These are phyloP conservation scores for Infundibulicybe gibba DNA, from an alignment of 768 basidiomycete species.

Conservation along the genomic window DNA sequence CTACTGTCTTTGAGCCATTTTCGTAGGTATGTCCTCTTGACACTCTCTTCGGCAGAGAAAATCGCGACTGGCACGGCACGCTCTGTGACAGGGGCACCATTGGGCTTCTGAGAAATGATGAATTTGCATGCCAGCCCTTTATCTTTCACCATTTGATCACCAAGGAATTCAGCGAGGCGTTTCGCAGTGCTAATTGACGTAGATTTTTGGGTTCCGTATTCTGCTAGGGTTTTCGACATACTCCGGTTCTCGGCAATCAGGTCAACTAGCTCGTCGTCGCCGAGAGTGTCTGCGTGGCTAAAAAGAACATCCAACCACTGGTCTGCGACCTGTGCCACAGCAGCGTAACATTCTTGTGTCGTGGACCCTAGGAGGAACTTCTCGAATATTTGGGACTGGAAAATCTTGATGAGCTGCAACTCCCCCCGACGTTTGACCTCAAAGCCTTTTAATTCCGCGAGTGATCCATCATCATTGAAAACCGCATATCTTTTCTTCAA, in stretches of 20 bases:
- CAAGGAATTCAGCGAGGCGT: conserved; percentile 94
- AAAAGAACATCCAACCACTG: conserved; percentile 97
- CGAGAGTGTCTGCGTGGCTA: conserved; percentile 77
- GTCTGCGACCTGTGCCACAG: conserved; percentile 90
- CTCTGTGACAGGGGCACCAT: conserved; percentile 94
- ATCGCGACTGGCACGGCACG: conserved; percentile 96
- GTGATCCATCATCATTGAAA: conserved; percentile 94
- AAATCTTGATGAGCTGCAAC: conserved; percentile 97
- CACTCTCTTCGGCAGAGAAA: conserved; percentile 90
- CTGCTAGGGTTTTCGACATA: conserved; percentile 95
- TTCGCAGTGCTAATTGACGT: conserved; percentile 97
- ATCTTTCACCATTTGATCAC: conserved; percentile 99
- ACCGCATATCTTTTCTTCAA: conserved; percentile 99
- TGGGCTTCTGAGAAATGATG: conserved; percentile 93
- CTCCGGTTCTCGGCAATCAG: conserved; percentile 98
- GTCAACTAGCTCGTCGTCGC: conserved; percentile 91
- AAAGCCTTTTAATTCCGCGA: conserved; percentile 99
- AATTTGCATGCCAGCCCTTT: conserved; percentile 99
- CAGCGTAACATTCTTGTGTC: conserved; percentile 92
- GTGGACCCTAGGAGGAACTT: conserved; percentile 93
- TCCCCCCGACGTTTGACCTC: conserved; percentile 98
- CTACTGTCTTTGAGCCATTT: conserved; percentile 97
- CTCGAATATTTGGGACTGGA: conserved; percentile 98
- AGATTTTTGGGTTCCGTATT: conserved; percentile 95
- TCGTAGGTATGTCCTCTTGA: conserved; percentile 87